These are phyloP conservation scores for Aspergillus sp. DNA, from an alignment of 2,329 filamentous ascomycete species.

Conservation along the genomic window DNA sequence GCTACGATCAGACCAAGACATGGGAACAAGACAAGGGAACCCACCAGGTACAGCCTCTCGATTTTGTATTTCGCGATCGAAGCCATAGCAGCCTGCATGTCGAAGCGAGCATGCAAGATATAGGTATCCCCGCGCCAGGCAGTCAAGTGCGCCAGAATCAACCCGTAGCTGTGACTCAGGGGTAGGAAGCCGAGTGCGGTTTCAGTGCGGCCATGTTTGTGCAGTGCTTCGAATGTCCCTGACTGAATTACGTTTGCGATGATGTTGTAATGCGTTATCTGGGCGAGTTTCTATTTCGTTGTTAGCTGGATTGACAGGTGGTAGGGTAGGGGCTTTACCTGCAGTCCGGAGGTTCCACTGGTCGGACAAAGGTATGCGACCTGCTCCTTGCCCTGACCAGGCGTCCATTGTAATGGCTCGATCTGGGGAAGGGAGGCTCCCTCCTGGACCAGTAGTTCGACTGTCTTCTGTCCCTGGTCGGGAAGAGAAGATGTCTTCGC, in stretches of 20 bases:
- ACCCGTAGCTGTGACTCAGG: constrained; percentile 4
- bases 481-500: neutral
- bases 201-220: constrained; percentile 4
- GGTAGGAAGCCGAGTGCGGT: constrained; percentile 3
- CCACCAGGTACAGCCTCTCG: constrained; percentile 1
- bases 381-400: constrained; percentile 5
- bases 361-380: constrained; percentile 9
- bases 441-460: neutral
- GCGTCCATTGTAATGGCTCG: neutral
- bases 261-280: constrained; percentile 12
- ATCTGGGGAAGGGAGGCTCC: neutral
- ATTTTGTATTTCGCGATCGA: constrained; percentile 4
- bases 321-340: neutral
- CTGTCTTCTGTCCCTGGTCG: constrained; percentile 7
- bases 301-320: neutral
- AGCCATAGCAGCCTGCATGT: constrained; percentile 8
- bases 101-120: constrained; percentile 7
- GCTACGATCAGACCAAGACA: too few relatives aligned
- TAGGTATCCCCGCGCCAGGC: constrained; percentile 2
- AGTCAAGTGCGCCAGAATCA: constrained; percentile 2
- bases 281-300: constrained; percentile 5
- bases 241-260: constrained; percentile 23
- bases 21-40: too few relatives aligned
- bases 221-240: constrained; percentile 26
- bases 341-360: constrained; percentile 11